Evolutionary conservation across 2,329 filamentous ascomycete genomes (phyloP), one percentile per base, ranked within the genome.

Genomic region (Aspergillus sp.): DNA sequence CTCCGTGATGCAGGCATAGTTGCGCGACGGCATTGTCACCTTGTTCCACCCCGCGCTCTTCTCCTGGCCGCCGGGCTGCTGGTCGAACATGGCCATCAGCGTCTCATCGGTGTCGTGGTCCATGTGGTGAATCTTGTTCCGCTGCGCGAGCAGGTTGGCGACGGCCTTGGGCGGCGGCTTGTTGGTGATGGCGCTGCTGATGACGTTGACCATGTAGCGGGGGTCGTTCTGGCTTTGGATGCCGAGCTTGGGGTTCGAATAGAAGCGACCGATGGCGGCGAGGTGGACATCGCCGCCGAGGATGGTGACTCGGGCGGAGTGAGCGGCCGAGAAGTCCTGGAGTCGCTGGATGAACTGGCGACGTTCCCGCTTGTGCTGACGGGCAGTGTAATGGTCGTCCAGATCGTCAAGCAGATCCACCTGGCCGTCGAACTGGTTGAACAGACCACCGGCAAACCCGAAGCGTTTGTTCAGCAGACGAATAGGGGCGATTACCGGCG

Each of bases 401-500:
- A 87, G 65, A 58, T 86, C 83, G 55, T 86, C 84, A 6, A 87
- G 71, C 36, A 87, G 68, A 74, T 86, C 84, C 26, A 86, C 81
- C 46, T 80, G 76, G 36, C 93, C 93, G 62, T 96, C 93, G 61
- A 97, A 96, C 51, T 90, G 82, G 72, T 97, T 97, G 79, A 97
- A 96, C 42, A 96, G 78, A 48, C 85, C 84, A 45, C 91, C 92
- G 4, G 88, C 88, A 42, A 96, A 74, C 51, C 93, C 93, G 60
- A 97, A 95, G 22, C 92, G 84, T 69, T 92, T 89, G 76, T 96
- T 94, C 62, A 96, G 70, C 57, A 97, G 86, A 65, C 91, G 92
- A 66, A 96, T 84, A 0, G 92, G 91, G 0, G 88, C 91, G 65
- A 96, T 92, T 20, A 96, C 61, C 0, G 93, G 92, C 55, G 90